Percentiles rank a stretch among this genome's conserved stretches.
Conservation (phyloP, 2,329 filamentous ascomycete genomes). For the Xylariaceae sp. region DNA sequence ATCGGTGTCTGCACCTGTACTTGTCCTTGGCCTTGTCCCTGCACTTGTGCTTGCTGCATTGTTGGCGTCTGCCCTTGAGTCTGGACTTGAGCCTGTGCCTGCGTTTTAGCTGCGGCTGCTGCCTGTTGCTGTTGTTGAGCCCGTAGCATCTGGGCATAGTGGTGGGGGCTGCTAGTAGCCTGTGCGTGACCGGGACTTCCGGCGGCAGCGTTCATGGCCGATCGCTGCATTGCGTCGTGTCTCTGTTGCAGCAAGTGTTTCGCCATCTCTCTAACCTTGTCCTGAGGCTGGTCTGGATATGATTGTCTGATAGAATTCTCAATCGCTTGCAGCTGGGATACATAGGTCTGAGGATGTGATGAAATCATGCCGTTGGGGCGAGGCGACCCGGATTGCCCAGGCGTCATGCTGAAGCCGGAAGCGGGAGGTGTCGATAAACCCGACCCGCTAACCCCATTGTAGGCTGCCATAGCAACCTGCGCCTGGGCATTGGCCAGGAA, state of each 20-base stretch:
- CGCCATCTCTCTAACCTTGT: slow-evolving; percentile 50
- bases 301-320: slow-evolving; percentile 52
- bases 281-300: slow-evolving; percentile 49
- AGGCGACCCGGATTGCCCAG: slow-evolving; percentile 44
- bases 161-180: slow-evolving; percentile 53
- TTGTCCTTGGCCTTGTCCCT: slow-evolving; percentile 26
- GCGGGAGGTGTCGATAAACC: slow-evolving; percentile 45
- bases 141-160: slow-evolving; percentile 57
- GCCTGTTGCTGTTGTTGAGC: slow-evolving; percentile 54
- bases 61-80: slow-evolving; percentile 13
- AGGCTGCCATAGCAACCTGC: slow-evolving; percentile 52
- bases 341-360: slow-evolving; percentile 45
- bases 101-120: slow-evolving; percentile 31
- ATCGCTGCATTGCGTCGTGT: slow-evolving; percentile 38
- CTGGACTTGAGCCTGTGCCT: slow-evolving; percentile 16
- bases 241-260: slow-evolving; percentile 50
- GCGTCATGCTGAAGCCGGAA: slow-evolving; percentile 45
- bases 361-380: slow-evolving; percentile 41
- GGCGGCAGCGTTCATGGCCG: slow-evolving; percentile 55
- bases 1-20: slow-evolving; percentile 9
- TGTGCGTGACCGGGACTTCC: slow-evolving; percentile 47
- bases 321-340: slow-evolving; percentile 49
- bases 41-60: slow-evolving; percentile 20
- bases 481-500: slow-evolving; percentile 53
- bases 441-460: slow-evolving; percentile 42